Conservation (phyloP, 164 flowering plant genomes). For the Vitis riparia region DNA sequence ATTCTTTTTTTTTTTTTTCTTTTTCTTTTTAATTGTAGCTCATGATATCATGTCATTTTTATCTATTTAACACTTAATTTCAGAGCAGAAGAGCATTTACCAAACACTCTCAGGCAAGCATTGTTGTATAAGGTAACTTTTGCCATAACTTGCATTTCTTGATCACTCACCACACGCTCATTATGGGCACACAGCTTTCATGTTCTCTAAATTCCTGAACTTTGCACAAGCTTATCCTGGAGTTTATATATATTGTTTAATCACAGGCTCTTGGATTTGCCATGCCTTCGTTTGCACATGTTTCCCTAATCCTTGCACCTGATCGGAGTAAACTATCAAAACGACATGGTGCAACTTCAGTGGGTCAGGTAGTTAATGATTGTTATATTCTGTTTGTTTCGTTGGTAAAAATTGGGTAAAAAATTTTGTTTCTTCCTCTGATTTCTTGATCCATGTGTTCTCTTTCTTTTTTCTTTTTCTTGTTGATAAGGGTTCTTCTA, state of each 20-base stretch:
- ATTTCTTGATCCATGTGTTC: not conserved
- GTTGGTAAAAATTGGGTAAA: not conserved
- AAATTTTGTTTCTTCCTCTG: not conserved
- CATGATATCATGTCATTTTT: not conserved
- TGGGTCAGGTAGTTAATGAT: slow-evolving; percentile 72
- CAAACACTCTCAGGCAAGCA: slow-evolving; percentile 92
- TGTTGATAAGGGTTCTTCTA: not conserved
- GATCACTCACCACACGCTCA: too few species aligned
- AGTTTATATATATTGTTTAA: slow-evolving; percentile 3
- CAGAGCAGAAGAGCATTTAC: slow-evolving; percentile 98
- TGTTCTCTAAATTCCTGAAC: not conserved
- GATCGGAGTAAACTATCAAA: slow-evolving; percentile 95
- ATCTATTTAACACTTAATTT: slow-evolving; percentile 21
- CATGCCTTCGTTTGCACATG: slow-evolving; percentile 96
- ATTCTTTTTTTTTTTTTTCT: not conserved
- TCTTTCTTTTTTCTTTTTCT: not conserved
- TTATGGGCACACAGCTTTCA: too few species aligned
- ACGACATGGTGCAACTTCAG: slow-evolving; percentile 97
- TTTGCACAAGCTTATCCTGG: slow-evolving; percentile 9
- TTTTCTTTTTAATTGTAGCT: not conserved
- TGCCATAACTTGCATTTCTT: too few species aligned
- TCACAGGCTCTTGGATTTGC: slow-evolving; percentile 85
- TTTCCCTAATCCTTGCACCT: slow-evolving; percentile 95
- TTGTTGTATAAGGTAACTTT: slow-evolving; percentile 75
- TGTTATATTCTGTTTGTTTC: not conserved